Base-by-base conservation (phyloP, 2,329 filamentous ascomycete genomes). In the Fusarium sp. region DNA sequence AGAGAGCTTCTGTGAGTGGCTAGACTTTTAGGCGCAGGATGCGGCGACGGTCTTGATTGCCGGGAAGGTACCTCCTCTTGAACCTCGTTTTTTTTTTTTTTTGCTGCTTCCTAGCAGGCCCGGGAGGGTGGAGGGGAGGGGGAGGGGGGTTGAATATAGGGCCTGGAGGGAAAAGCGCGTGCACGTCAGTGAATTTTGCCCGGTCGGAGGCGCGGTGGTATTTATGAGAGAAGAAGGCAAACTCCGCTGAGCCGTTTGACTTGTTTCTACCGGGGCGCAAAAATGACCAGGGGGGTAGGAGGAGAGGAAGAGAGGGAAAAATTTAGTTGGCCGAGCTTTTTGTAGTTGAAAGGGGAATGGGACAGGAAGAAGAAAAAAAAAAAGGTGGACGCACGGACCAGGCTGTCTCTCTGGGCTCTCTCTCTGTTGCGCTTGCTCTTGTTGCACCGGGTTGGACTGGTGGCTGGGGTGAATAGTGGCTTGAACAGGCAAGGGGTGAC, bases 121-220 rank as follows among this genome's bases (percentile, higher is more conserved):
- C 65, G 70, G 70, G 65, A 59, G 59, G 71, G 64, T 60, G 56
- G 64, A 58, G 54, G 64, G 60, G 54, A 70, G 75, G 66, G 67
- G 39, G 68, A 70, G 70, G 71, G 74, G 76, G 74, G 73, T 78
- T 66, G 74, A 71, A 66, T 72, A 77, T 80, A 81, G 80, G 80
- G 80, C 82, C 83, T 83, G 81, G 82, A 83, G 80, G 76, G 82
- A 81, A 84, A 85, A 85, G 83, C 83, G 84, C 83, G 83, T 84
- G 83, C 83, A 85, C 83, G 83, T 85, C 83, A 83, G 82, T 84
- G 77, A 81, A 80, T 79, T 83, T 83, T 82, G 79, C 75, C 82
- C 80, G 82, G 82, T 82, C 79, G 84, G 83, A 83, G 83, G 83
- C 83, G 83, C 83, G 78, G 81, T 84, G 82, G 81, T 85, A 85